Conservation (phyloP, 2,329 filamentous ascomycete species). For the Truncatella angustata region DNA sequence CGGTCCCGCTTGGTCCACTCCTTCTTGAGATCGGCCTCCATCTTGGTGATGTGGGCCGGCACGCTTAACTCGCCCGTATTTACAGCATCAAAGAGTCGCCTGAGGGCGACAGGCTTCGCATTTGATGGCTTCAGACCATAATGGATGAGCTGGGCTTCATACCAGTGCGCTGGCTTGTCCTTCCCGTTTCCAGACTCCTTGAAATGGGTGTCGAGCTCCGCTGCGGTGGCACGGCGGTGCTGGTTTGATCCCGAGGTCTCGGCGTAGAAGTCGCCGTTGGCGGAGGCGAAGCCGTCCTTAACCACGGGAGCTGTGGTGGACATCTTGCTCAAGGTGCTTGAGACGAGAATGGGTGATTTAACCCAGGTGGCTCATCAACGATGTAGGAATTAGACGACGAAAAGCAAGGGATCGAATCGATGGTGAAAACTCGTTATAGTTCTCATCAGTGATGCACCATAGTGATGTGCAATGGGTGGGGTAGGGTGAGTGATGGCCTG, state of each 20-base stretch:
- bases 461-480: not conserved
- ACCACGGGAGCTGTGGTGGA: conserved; percentile 26
- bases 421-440: too few relatives aligned
- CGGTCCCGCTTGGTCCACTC: conserved; percentile 52
- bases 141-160: conserved; percentile 60
- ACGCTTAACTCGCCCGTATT: conserved; percentile 46
- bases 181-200: conserved; percentile 35
- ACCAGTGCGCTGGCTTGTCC: conserved; percentile 59
- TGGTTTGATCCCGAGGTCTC: conserved; percentile 40
- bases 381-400: too few relatives aligned
- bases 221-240: conserved; percentile 42
- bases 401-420: too few relatives aligned
- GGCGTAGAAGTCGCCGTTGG: conserved; percentile 41
- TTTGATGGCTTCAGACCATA: conserved; percentile 58
- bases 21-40: conserved; percentile 57
- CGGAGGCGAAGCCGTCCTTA: conserved; percentile 40
- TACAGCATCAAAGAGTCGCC: conserved; percentile 57
- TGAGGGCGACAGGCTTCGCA: conserved; percentile 56
- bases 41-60: conserved; percentile 42
- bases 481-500: not conserved
- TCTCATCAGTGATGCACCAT: too few relatives aligned
- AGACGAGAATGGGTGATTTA: too few relatives aligned
- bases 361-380: too few relatives aligned
- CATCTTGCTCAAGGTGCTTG: conserved; percentile 16
- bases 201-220: conserved; percentile 45